phyloP scores from a whole-genome alignment of 805 yeast species.

The Yamadazyma nakazawae region DNA sequence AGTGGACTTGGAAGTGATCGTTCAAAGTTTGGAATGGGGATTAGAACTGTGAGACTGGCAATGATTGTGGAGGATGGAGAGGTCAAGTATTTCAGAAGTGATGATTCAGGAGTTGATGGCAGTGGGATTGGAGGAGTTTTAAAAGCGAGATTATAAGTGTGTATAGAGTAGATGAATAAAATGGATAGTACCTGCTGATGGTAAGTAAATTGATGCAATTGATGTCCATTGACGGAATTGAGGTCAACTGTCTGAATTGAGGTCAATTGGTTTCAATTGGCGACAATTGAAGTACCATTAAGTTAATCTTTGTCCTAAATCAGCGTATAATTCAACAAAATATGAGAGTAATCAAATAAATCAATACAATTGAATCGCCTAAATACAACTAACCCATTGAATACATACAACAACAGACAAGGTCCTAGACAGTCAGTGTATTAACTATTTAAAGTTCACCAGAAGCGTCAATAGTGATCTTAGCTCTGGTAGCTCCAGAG shows the following conservation, averaged over 20 bases:
- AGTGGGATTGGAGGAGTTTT: slow-evolving; percentile 39
- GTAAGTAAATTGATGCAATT: neutral
- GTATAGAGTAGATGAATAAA: neutral
- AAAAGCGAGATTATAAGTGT: slow-evolving; percentile 29
- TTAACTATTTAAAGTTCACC: slow-evolving; percentile 42
- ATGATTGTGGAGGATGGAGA: slow-evolving; percentile 27
- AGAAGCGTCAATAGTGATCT: slow-evolving; percentile 58
- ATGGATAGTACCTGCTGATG: too few relatives aligned
- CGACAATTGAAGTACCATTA: too few relatives aligned
- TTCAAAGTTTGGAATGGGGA: slow-evolving; percentile 33
- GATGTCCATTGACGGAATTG: too few relatives aligned
- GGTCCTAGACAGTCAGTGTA: neutral
- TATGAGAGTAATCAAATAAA: neutral
- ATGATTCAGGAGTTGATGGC: slow-evolving; percentile 28
- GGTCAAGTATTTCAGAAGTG: slow-evolving; percentile 26
- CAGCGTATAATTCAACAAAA: neutral
- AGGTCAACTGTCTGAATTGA: too few relatives aligned
- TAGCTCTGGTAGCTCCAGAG: slow-evolving; percentile 64
- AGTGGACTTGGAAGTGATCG: slow-evolving; percentile 33
- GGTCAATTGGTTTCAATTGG: neutral
- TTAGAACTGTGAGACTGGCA: slow-evolving; percentile 40
- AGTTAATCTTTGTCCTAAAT: too few relatives aligned
- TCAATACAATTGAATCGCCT: neutral
- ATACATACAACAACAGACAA: neutral
- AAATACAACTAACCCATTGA: neutral